Base-by-base conservation (phyloP, 2,329 filamentous ascomycete species). In the Penicillium sp. region DNA sequence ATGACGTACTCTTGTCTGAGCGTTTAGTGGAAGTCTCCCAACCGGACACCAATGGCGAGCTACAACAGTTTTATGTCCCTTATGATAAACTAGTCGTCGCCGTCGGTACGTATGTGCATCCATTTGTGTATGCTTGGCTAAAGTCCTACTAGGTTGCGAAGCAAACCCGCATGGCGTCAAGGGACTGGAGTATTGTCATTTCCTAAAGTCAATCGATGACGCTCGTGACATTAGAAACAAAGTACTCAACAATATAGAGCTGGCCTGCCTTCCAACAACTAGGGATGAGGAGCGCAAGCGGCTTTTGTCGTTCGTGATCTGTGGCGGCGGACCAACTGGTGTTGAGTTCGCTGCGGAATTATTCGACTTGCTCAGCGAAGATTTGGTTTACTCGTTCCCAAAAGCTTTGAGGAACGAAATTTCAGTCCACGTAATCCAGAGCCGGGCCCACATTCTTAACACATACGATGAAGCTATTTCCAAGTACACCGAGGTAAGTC, bases 271-370 rank as follows among this genome's bases (percentile, higher is more conserved):
- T n/a, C 95, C 95, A 0, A 97, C 93, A 0, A 98, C 93, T 0
- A 78, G 84, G 0, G 93, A 99, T 67, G 88, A 92, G 44, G 95
- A 99, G 76, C 87, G 95, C 61, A 88, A 84, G 70, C 86, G 93
- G 37, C 80, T 99, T 16, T 82, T 99, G 4, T 98, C 95, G 0
- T 99, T 99, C 68, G 93, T 97, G n/a, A 80, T 99, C 56, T 93
- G 91, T 70, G 95, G 95, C 53, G 95, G 95, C 67, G 95, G 95
- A 0, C 95, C 95, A 4, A 99, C 95, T 0, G 95, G 95, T 59
- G 95, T 99, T 35, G 95, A 99, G 73, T 99, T 99, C 68, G 95
- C 95, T 1, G 95, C 95, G 6, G 95, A 99, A 73, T 83, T 99
- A 6, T 98, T 90, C 73, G 95, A 99, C 74, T 87, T 99, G 74